These are phyloP conservation scores for Ganoderma boninense DNA, from an alignment of 1,284 basidiomycete species.

Conservation along the genomic window DNA sequence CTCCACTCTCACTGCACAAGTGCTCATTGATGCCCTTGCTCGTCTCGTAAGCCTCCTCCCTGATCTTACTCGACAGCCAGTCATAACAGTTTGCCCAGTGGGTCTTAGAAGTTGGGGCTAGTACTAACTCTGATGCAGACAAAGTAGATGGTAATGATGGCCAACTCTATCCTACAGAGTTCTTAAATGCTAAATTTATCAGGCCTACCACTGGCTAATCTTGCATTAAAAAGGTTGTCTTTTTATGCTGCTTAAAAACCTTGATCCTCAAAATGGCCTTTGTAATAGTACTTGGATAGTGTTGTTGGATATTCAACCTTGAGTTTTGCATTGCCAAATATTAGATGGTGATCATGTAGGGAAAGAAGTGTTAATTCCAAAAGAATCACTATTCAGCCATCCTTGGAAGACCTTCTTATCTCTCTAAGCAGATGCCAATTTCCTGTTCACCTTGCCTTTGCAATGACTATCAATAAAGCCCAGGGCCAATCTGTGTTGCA, in stretches of 20 bases:
- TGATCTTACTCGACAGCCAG: too few species aligned
- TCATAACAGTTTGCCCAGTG: constrained; percentile 23
- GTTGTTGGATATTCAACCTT: constrained; percentile 23
- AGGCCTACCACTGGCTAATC: constrained; percentile 37
- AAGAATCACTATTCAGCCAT: constrained; percentile 36
- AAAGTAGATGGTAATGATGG: constrained; percentile 26
- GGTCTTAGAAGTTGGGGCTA: constrained; percentile 47
- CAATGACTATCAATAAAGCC: constrained; percentile 52
- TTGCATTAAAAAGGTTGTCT: constrained; percentile 38
- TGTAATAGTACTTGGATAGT: constrained; percentile 46
- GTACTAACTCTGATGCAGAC: constrained; percentile 39
- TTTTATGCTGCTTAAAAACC: neutral
- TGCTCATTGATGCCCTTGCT: too few species aligned
- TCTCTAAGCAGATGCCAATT: constrained; percentile 43
- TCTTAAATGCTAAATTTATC: constrained; percentile 36
- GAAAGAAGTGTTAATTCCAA: constrained; percentile 38
- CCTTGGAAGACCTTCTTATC: constrained; percentile 34
- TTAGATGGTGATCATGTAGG: constrained; percentile 36
- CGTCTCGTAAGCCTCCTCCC: too few species aligned
- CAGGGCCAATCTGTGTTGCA: constrained; percentile 50
- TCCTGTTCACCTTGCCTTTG: constrained; percentile 49
- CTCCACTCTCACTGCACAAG: too few species aligned
- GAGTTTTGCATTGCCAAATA: constrained; percentile 35
- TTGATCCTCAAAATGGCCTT: constrained; percentile 43
- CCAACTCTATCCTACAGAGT: constrained; percentile 33